Evolutionary conservation across 1,139 yeast species (phyloP), one percentile per base, ranked within the genome.

Genomic region (Geotrichum carabidarum): DNA sequence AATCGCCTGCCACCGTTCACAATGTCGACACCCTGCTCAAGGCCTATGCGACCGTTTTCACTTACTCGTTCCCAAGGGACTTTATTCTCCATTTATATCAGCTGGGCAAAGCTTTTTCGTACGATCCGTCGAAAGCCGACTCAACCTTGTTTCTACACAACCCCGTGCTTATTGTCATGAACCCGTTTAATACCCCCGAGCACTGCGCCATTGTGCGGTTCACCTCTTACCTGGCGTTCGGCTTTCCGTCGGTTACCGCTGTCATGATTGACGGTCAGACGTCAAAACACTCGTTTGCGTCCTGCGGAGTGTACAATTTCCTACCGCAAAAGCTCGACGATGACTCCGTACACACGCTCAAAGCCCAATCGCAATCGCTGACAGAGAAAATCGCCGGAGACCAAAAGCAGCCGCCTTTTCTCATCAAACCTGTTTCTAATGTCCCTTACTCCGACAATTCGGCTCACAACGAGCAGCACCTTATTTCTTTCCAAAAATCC

Each of bases 151-250:
- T 12, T 31, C 43, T 37, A n/a, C 15, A 9, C 32, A 35, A 43
- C 44, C 51, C 51, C 22, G 34, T 42, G 31, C 38, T 47, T 17
- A 37, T 47, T 31, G 15, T 50, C 27, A 45, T 43, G 50, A 44
- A 27, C 43, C 57, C 51, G 27, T 14, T 44, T 14, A 17, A 38
- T 14, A 32, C 55, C 14, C 53, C 37, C 17, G 53, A 40, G 11
- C 50, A 55, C 27, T 48, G 42, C 42, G 42, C 58, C 22, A 48
- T 55, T 3, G 45, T 55, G 12, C 53, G 58, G 27, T 55, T 45
- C 34, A 22, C 45, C 37, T 47, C 56, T 4, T 55, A 44, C 18
- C 31, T 49, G 8, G 49, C 53, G 12, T 55, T 48, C 48, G 48
- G 46, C 15, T 22, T 55, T 15, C 58, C 58, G 8, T 46, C 58